Conservation (phyloP, 1,139 yeast species). For the Debaryomycetaceae sp. region DNA sequence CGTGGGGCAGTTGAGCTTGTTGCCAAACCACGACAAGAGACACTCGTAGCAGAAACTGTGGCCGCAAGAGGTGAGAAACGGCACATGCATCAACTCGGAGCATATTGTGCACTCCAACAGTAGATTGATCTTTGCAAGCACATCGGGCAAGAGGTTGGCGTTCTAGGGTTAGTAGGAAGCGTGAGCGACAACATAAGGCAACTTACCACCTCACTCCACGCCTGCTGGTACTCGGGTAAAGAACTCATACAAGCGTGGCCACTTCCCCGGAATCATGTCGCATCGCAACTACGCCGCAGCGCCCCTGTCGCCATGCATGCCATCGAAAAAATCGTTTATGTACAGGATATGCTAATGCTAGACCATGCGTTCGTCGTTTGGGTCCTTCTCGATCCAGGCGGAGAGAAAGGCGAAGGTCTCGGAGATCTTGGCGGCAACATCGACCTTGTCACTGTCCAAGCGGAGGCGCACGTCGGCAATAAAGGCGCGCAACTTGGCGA, state of each 20-base stretch:
- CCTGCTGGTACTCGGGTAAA: slow-evolving; percentile 10
- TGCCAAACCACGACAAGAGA: slow-evolving; percentile 46
- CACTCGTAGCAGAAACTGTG: slow-evolving; percentile 48
- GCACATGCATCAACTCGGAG: slow-evolving; percentile 42
- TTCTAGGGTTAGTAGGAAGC: slow-evolving; percentile 12
- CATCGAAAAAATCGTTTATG: not conserved
- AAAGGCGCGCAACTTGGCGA: slow-evolving; percentile 22
- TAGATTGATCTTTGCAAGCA: slow-evolving; percentile 22
- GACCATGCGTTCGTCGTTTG: slow-evolving; percentile 9
- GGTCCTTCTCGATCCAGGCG: slow-evolving; percentile 18
- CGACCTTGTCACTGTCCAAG: slow-evolving; percentile 26
- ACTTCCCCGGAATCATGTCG: slow-evolving; percentile 8
- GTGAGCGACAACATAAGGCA: not conserved
- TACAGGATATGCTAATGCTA: not conserved
- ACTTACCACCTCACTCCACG: slow-evolving; percentile 16
- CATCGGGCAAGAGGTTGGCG: slow-evolving; percentile 12
- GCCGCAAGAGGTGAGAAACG: slow-evolving; percentile 40
- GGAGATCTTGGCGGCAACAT: slow-evolving; percentile 17
- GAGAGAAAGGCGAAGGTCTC: slow-evolving; percentile 23
- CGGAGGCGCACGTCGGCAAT: slow-evolving; percentile 31
- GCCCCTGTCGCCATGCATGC: slow-evolving; percentile 1
- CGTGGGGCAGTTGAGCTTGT: slow-evolving; percentile 49
- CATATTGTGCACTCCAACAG: slow-evolving; percentile 40
- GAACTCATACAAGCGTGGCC: slow-evolving; percentile 10
- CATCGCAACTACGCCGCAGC: slow-evolving; percentile 4